These are phyloP conservation scores for Zygotorulaspora danielsina DNA, from an alignment of 805 yeast genomes.

Conservation along the genomic window DNA sequence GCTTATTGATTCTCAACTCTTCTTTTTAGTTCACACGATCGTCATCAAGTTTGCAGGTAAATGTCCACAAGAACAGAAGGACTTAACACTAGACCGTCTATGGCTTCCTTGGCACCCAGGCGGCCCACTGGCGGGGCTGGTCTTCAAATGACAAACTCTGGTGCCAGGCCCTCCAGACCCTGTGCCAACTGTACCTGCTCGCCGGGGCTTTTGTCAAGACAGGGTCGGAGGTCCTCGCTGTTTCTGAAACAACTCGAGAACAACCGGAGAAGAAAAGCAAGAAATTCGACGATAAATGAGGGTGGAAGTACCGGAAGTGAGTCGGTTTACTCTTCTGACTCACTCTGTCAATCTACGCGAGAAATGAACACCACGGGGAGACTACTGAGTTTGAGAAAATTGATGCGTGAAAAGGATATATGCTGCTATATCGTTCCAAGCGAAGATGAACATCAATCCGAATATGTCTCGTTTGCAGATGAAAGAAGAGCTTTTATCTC, in stretches of 20 bases:
- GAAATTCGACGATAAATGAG: constrained; percentile 7
- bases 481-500: constrained; percentile 78
- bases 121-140: constrained; percentile 9
- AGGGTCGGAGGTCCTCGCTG: constrained; percentile 53
- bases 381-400: constrained; percentile 53
- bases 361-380: constrained; percentile 57
- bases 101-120: constrained; percentile 7
- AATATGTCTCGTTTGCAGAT: constrained; percentile 78
- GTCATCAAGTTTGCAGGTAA: no score
- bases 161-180: constrained; percentile 39
- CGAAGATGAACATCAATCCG: constrained; percentile 92
- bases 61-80: constrained; percentile 10
- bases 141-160: constrained; percentile 6
- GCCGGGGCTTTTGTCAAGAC: constrained; percentile 72
- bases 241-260: constrained; percentile 36
- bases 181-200: constrained; percentile 81
- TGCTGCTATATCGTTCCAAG: constrained; percentile 77
- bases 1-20: no score
- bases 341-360: constrained; percentile 36
- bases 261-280: constrained; percentile 31
- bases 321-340: constrained; percentile 39
- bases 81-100: constrained; percentile 14
- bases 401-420: constrained; percentile 59
- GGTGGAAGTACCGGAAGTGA: constrained; percentile 24
- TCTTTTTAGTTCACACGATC: no score